phyloP scores from a whole-genome alignment of 1,284 basidiomycete genomes.

The Cryptococcus maquisensis region DNA sequence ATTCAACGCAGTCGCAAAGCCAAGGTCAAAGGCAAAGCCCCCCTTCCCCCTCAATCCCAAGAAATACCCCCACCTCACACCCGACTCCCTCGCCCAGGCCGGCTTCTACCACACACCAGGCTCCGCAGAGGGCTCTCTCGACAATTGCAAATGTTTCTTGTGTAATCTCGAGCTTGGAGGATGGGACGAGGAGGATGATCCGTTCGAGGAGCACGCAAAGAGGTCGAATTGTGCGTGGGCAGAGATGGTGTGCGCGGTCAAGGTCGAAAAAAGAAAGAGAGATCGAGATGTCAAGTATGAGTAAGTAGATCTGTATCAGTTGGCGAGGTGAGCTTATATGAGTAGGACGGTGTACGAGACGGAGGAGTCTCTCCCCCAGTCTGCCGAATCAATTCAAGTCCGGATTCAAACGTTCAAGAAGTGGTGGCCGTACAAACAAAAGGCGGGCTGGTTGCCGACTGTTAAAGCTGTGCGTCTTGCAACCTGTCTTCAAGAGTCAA shows the following conservation, averaged over 20 bases:
- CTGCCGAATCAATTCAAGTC: slow-evolving; percentile 63
- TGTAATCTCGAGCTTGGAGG: slow-evolving; percentile 70
- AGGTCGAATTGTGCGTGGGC: slow-evolving; percentile 71
- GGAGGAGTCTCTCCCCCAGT: slow-evolving; percentile 60
- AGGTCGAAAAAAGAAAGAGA: slow-evolving; percentile 33
- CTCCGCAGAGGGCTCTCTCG: slow-evolving; percentile 11
- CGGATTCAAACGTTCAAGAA: slow-evolving; percentile 63
- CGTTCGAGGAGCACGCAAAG: slow-evolving; percentile 66
- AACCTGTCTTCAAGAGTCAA: neutral
- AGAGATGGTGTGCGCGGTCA: slow-evolving; percentile 62
- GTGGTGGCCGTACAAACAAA: slow-evolving; percentile 69
- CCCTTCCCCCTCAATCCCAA: slow-evolving; percentile 36
- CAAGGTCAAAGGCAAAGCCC: slow-evolving; percentile 31
- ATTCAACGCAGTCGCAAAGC: slow-evolving; percentile 28
- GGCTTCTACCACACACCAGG: slow-evolving; percentile 65
- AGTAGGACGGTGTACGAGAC: slow-evolving; percentile 58
- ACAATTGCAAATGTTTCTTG: slow-evolving; percentile 59
- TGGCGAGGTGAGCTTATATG: neutral
- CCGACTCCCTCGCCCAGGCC: slow-evolving; percentile 67
- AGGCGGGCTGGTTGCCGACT: slow-evolving; percentile 61
- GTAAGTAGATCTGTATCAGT: slow-evolving; percentile 1
- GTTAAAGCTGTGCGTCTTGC: slow-evolving; percentile 58
- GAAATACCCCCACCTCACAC: slow-evolving; percentile 56
- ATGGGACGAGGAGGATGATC: slow-evolving; percentile 76
- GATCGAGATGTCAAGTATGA: slow-evolving; percentile 7